phyloP scores from a whole-genome alignment of 2,329 filamentous ascomycete genomes.

The Chaetomiaceae sp. region DNA sequence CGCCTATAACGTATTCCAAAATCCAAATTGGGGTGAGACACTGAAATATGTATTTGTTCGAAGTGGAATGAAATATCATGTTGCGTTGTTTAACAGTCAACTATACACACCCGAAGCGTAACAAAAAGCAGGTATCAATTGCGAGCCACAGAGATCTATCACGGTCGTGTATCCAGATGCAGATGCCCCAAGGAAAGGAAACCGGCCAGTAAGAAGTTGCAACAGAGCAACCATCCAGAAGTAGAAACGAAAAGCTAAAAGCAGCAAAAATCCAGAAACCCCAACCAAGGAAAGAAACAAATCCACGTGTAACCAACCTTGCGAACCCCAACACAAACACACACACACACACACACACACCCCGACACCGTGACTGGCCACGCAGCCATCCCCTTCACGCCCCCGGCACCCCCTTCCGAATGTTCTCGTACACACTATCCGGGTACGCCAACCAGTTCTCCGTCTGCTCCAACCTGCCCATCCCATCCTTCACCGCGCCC shows the following conservation, averaged over 20 bases:
- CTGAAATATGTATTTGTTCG: too few relatives aligned
- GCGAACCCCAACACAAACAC: background rate
- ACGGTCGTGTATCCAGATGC: constrained; percentile 1
- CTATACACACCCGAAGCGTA: too few relatives aligned
- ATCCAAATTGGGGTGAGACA: too few relatives aligned
- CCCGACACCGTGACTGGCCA: background rate
- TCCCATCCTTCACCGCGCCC: constrained; percentile 41
- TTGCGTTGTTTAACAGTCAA: too few relatives aligned
- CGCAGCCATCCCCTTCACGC: background rate
- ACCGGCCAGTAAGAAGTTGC: background rate
- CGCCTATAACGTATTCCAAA: too few relatives aligned
- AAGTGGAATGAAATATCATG: too few relatives aligned
- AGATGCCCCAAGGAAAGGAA: background rate
- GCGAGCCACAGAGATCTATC: too few relatives aligned
- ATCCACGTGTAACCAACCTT: too few relatives aligned
- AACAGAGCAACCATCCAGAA: background rate
- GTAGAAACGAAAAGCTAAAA: background rate
- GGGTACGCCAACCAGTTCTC: constrained; percentile 54
- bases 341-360: background rate
- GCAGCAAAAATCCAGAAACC: background rate
- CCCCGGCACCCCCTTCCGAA: constrained; percentile 36
- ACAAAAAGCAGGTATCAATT: background rate
- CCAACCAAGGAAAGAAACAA: too few relatives aligned
- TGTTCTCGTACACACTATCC: constrained; percentile 54
- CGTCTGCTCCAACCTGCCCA: constrained; percentile 47